Evolutionary conservation across 2,329 filamentous ascomycete genomes (phyloP), one percentile per base, ranked within the genome.

Genomic region (Aspergillus viridinutans): DNA sequence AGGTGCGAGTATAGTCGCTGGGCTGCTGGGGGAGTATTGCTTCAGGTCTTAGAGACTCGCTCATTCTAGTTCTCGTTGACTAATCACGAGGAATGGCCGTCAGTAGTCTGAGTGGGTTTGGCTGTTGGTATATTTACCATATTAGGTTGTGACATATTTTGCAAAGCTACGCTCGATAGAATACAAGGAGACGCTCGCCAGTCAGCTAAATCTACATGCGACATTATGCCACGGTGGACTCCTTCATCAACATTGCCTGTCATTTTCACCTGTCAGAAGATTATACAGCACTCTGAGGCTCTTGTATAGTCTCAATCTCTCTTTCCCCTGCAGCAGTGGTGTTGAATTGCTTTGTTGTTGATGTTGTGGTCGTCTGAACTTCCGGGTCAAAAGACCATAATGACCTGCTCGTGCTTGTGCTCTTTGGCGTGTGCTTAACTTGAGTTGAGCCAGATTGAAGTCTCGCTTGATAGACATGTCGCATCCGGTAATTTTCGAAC

Each of bases 21-120:
- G 58, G 17, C 32, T 61, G 20, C 29, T 53, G 32, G 43, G 28
- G n/a, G 56, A 61, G 40, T 60, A 54, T 50, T 40, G 8, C 42
- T 12, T 45, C 32, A 38, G 17, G 3, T 17, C 14, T 38, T 38
- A 17, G 32, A 28, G 28, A 17, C 32, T 38, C 14, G 6, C 32
- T 38, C 2, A 5, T 38, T 17, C 6, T 17, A 38, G 14, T 38
- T 17, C 32, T 17, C 3, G 5, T 38, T 38, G 14, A 3, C 14
- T 38, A 17, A 17, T 17, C 6, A 5, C 4, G 5, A 14, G 32
- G 32, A 38, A 38, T 38, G 32, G 14, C 14, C 14, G 14, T 14
- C 12, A 14, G 10, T 32, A 17, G 6, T 35, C 12, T 17, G 32
- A 35, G 32, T 35, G 5, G 5, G 32, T 1, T 38, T 38, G 12